phyloP scores from a whole-genome alignment of 116 monocot genomes.

The Trichopus zeylanicus region DNA sequence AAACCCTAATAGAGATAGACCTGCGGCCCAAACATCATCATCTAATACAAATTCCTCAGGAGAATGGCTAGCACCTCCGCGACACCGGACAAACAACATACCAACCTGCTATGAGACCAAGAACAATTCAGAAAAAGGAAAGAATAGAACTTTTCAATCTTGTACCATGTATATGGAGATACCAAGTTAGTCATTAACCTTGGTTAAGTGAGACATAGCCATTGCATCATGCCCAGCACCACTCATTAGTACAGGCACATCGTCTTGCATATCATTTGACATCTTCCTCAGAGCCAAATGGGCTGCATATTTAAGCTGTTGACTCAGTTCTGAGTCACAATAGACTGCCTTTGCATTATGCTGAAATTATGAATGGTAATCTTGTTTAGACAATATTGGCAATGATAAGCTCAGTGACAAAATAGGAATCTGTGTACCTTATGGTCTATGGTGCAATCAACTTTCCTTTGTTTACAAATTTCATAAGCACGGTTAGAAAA shows the following conservation, averaged over 20 bases:
- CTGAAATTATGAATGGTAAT: constrained; percentile 24
- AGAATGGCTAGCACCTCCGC: constrained; percentile 85
- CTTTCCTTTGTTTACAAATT: constrained; percentile 53
- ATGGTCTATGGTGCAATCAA: constrained; percentile 60
- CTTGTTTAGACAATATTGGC: neutral
- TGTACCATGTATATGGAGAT: neutral
- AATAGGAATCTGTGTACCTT: constrained; percentile 29
- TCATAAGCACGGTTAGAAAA: constrained; percentile 39
- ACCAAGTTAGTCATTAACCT: too few species aligned
- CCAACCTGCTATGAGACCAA: constrained; percentile 41
- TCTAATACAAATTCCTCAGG: constrained; percentile 67
- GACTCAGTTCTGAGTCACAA: constrained; percentile 49
- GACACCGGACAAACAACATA: constrained; percentile 95
- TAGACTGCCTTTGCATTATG: constrained; percentile 53
- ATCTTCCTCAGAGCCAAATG: constrained; percentile 32
- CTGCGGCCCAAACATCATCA: constrained; percentile 86
- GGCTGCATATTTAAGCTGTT: constrained; percentile 51
- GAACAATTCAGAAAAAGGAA: neutral
- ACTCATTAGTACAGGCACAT: constrained; percentile 69
- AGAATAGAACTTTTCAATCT: neutral
- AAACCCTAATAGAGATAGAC: constrained; percentile 56
- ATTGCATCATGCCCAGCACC: constrained; percentile 97
- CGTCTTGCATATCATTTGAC: constrained; percentile 12
- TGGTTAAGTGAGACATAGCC: constrained; percentile 80
- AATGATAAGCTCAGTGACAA: neutral